Evolutionary conservation across 495 filamentous ascomycete species (phyloP), one percentile per base, ranked within the genome.

Genomic region (Rostrohypoxylon terebratum): DNA sequence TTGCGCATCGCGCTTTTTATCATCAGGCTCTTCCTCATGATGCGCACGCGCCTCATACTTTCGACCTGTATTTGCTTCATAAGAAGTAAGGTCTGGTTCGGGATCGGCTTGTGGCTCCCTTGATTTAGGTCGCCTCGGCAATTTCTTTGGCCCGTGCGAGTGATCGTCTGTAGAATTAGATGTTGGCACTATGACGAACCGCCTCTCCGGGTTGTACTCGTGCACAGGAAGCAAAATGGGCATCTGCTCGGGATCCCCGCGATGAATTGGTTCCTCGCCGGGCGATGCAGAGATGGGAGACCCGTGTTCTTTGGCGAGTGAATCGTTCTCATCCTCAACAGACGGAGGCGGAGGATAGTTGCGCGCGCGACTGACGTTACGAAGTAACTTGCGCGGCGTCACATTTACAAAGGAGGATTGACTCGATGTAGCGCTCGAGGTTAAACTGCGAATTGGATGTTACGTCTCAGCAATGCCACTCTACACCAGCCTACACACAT

Each of bases 121-220:
- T 4, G 75, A 60, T 28, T 74, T 75, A 13, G 65, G 38, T 59
- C 68, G 68, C 16, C 53, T 61, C 2, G 63, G 55, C 6, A 54
- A 16, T 33, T 54, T 74, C 45, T 65, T 66, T 9, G 50, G 61
- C 9, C 25, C 20, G n/a, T 25, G 55, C 18, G 75, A 57, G 4
- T 51, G 28, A 44, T 65, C 70, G 28, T 68, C 69, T 14, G 79
- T 68, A 18, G 75, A 63, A 50, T 79, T 79, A 20, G 79, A 71
- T 7, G 63, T 77, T 9, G 78, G 63, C 3, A 86, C 69, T 47
- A 84, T 53, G 0, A 86, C 78, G 33, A 86, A 86, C 20, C 84
- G 78, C 25, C 84, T 79, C 77, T 86, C 84, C 9, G 82, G 79
- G 57, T 86, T 86, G 57, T 80, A 59, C 28, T 85, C 80, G 68